These are phyloP conservation scores for Trichocomaceae sp. DNA, from an alignment of 2,329 filamentous ascomycete genomes.

Conservation along the genomic window DNA sequence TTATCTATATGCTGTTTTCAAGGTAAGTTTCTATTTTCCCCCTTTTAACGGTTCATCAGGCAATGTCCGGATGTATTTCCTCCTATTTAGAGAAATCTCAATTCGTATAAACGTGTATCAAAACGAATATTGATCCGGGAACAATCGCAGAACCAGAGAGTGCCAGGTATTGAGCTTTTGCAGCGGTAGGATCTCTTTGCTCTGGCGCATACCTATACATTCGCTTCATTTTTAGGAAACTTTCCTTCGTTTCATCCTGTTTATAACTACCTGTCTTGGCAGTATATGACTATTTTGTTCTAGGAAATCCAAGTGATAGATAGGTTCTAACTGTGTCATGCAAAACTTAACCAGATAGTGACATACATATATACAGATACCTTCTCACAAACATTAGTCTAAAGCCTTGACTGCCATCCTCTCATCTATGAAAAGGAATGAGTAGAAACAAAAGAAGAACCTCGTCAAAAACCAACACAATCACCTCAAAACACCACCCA, in stretches of 20 bases:
- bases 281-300: too few species aligned
- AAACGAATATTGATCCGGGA: not conserved
- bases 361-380: not conserved
- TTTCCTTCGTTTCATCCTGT: too few species aligned
- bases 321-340: too few species aligned
- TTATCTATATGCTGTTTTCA: constrained; percentile 27
- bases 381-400: not conserved
- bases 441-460: not conserved
- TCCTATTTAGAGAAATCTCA: constrained; percentile 18
- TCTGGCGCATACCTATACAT: not conserved
- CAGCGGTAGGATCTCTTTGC: not conserved
- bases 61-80: not conserved
- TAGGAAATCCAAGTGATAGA: too few species aligned
- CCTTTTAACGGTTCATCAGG: not conserved
- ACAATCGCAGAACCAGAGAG: not conserved
- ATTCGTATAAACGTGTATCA: constrained; percentile 17
- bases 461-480: too few species aligned
- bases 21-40: constrained; percentile 16
- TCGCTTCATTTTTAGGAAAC: not conserved
- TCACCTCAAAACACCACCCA: constrained; percentile 42
- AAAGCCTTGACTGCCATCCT: not conserved
- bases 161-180: not conserved
- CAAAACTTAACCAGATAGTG: not conserved
- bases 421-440: not conserved
- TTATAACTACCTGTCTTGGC: too few species aligned